Percentiles rank a stretch among this genome's conserved stretches.
Conservation (phyloP, 2,329 filamentous ascomycete species). For the Aspergillus flavus region DNA sequence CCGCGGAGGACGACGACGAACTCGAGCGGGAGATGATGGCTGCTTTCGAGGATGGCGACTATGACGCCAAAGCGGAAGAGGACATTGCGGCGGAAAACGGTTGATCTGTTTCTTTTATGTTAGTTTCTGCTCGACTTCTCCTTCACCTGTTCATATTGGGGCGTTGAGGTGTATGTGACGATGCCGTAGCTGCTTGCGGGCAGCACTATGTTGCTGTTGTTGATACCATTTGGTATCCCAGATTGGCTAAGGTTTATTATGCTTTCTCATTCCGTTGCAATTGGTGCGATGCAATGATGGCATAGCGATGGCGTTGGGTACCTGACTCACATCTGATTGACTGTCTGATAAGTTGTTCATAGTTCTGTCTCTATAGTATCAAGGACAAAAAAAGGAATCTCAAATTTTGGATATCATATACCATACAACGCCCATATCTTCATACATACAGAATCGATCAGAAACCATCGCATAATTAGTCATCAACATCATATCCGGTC, state of each 20-base stretch:
- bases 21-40: conserved; percentile 61
- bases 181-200: background rate
- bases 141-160: conserved; percentile 13
- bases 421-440: conserved; percentile 1
- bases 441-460: background rate
- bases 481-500: conserved; percentile 5
- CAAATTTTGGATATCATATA: conserved; percentile 5
- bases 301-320: conserved; percentile 35
- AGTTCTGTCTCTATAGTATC: background rate
- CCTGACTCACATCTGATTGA: background rate
- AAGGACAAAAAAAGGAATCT: background rate
- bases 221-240: background rate
- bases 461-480: background rate
- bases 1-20: conserved; percentile 50
- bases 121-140: conserved; percentile 1
- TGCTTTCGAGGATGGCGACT: conserved; percentile 54
- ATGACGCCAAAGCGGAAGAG: conserved; percentile 40
- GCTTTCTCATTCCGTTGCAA: conserved; percentile 15
- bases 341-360: background rate
- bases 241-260: conserved; percentile 10
- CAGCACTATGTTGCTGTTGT: background rate
- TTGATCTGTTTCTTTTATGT: conserved; percentile 15
- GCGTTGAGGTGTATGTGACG: conserved; percentile 10
- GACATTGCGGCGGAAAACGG: conserved; percentile 37
- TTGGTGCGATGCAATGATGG: conserved; percentile 30